Conservation (phyloP, 495 filamentous ascomycete genomes). For the Talaromyces thailandensis region DNA sequence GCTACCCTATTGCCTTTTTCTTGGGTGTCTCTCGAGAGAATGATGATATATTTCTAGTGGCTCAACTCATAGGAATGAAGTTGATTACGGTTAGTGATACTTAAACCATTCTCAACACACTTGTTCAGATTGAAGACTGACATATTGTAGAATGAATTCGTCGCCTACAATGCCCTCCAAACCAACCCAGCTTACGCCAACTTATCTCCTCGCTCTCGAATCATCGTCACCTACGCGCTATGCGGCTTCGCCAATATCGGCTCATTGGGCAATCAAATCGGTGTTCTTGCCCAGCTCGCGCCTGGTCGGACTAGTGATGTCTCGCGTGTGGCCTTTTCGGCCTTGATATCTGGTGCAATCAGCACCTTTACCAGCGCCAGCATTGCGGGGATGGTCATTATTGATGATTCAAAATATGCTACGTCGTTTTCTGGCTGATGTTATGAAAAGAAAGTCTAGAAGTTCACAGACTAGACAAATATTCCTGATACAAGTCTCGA, state of each 20-base stretch:
- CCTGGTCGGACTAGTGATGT: slow-evolving; percentile 67
- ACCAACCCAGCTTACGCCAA: slow-evolving; percentile 31
- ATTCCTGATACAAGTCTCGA: too few species aligned
- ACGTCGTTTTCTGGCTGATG: too few species aligned
- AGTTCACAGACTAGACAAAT: too few species aligned
- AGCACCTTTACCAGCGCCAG: slow-evolving; percentile 73
- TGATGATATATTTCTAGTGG: slow-evolving; percentile 61
- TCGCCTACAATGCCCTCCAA: slow-evolving; percentile 48
- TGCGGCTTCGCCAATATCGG: slow-evolving; percentile 78
- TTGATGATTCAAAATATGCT: slow-evolving; percentile 31
- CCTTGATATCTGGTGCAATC: slow-evolving; percentile 69
- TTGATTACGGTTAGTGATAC: slow-evolving; percentile 52
- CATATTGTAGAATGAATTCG: slow-evolving; percentile 51
- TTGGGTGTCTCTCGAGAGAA: slow-evolving; percentile 69
- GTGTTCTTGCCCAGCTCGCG: slow-evolving; percentile 72
- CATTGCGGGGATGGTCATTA: slow-evolving; percentile 68
- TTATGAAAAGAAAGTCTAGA: too few species aligned
- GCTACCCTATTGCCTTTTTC: slow-evolving; percentile 77
- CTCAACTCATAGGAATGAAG: slow-evolving; percentile 73
- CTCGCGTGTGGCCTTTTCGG: slow-evolving; percentile 63
- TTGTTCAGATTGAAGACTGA: background rate
- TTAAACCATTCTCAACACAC: background rate
- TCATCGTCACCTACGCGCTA: slow-evolving; percentile 64
- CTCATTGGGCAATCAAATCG: slow-evolving; percentile 78
- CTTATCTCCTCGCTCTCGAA: slow-evolving; percentile 58